Evolutionary conservation across 345 rosid species (phyloP).

Genomic region (Syzygium jambos): DNA sequence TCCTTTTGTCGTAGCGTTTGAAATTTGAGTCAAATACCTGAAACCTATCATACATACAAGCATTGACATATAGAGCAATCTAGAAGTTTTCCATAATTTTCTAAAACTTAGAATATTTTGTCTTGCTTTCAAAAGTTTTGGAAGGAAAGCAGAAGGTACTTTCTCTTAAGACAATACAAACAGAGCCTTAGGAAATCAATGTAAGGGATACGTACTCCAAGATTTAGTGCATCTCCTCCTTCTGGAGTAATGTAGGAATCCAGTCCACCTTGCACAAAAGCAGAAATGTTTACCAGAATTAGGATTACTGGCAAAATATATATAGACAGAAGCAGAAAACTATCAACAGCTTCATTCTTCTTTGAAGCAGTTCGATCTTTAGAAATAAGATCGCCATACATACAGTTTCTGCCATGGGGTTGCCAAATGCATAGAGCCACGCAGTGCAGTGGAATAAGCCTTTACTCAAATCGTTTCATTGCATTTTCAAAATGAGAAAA

Average conservation of each 20-base stretch:
- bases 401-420: background rate
- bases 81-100: background rate
- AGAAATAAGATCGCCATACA: background rate
- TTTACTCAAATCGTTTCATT: background rate
- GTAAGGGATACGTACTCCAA: background rate
- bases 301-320: background rate
- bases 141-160: background rate
- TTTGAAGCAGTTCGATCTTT: background rate
- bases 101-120: background rate
- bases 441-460: background rate
- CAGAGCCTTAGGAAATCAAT: background rate
- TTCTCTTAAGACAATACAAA: background rate
- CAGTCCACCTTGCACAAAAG: constrained; percentile 33
- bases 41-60: background rate
- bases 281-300: background rate
- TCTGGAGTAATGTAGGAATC: constrained; percentile 25
- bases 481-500: background rate
- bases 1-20: background rate
- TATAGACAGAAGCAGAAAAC: background rate
- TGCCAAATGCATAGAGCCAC: background rate
- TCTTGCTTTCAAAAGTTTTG: background rate
- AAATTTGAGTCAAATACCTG: background rate
- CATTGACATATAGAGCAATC: background rate
- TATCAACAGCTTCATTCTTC: background rate
- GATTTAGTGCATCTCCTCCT: constrained; percentile 39